phyloP scores from a whole-genome alignment of 192 early-diverging fungal species.

The Linnemannia schmuckeri region DNA sequence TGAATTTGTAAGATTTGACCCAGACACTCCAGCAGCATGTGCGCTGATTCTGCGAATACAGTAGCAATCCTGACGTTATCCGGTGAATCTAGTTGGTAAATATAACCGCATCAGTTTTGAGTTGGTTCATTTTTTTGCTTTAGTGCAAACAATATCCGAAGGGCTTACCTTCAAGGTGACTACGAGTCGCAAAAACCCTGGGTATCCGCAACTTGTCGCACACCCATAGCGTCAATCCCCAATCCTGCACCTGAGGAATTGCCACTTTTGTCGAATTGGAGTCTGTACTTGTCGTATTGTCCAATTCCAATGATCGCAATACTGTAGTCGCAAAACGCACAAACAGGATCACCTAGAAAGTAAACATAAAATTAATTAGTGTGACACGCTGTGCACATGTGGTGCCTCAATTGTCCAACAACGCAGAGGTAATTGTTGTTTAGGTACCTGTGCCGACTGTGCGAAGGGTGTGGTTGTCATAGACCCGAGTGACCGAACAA shows the following conservation, averaged over 20 bases:
- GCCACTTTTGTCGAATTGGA: not conserved
- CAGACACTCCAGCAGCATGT: conserved; percentile 13
- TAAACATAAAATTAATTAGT: not conserved
- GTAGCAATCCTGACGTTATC: not conserved
- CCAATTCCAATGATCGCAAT: not conserved
- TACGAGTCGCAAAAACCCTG: conserved; percentile 7
- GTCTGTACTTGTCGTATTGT: not conserved
- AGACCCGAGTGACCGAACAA: conserved; percentile 12
- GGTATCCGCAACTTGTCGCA: conserved; percentile 40
- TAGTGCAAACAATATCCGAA: too few species aligned
- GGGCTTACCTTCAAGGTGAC: conserved; percentile 17
- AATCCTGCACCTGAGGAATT: not conserved
- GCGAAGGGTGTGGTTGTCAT: conserved; percentile 5
- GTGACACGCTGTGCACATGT: not conserved
- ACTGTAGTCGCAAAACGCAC: not conserved
- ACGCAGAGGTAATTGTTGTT: not conserved
- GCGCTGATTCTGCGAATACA: conserved; percentile 7
- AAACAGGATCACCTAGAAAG: not conserved
- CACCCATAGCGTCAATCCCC: conserved; percentile 31
- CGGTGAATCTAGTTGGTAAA: not conserved
- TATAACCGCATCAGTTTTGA: not conserved
- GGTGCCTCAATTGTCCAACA: not conserved
- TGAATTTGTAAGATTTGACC: conserved; percentile 25
- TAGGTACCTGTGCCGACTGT: conserved; percentile 7
- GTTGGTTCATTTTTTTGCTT: not conserved